Evolutionary conservation across 164 flowering plant genomes (phyloP).

Genomic region (Protea cynaroides): DNA sequence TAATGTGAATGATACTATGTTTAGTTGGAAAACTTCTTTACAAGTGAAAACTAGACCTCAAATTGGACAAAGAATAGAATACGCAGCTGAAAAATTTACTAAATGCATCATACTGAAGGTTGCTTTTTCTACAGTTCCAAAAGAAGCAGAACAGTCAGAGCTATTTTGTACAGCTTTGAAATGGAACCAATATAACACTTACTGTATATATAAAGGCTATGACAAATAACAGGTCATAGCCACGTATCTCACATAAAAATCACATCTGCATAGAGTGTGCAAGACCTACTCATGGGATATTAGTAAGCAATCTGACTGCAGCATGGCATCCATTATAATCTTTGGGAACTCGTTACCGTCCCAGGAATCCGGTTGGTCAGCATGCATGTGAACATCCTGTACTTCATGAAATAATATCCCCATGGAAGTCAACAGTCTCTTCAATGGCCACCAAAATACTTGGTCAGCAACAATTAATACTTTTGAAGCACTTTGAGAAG

Average conservation of each 20-base stretch:
- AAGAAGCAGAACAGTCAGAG: too few species aligned
- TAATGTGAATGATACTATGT: not conserved
- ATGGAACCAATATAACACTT: not conserved
- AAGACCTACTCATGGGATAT: slow-evolving; percentile 39
- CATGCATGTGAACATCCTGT: slow-evolving; percentile 5
- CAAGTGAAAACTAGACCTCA: too few species aligned
- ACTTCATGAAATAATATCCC: slow-evolving; percentile 33
- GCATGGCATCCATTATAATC: slow-evolving; percentile 10
- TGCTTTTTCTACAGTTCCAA: too few species aligned
- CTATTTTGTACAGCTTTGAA: not conserved
- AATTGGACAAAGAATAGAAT: too few species aligned
- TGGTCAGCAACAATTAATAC: slow-evolving; percentile 45
- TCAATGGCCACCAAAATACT: slow-evolving; percentile 48
- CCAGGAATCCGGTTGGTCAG: slow-evolving; percentile 15
- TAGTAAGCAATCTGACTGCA: slow-evolving; percentile 33
- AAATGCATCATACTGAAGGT: too few species aligned
- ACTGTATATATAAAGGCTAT: not conserved
- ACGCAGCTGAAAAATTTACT: too few species aligned
- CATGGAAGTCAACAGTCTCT: slow-evolving; percentile 38
- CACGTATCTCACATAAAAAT: not conserved
- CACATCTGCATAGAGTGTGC: not conserved
- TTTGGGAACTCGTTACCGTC: slow-evolving; percentile 5
- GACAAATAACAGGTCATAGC: not conserved
- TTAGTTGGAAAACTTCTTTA: too few species aligned
- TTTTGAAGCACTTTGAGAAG: slow-evolving; percentile 21